These are phyloP conservation scores for Spizellomyces punctatus DNA, from an alignment of 192 early-diverging fungal genomes.

Conservation along the genomic window DNA sequence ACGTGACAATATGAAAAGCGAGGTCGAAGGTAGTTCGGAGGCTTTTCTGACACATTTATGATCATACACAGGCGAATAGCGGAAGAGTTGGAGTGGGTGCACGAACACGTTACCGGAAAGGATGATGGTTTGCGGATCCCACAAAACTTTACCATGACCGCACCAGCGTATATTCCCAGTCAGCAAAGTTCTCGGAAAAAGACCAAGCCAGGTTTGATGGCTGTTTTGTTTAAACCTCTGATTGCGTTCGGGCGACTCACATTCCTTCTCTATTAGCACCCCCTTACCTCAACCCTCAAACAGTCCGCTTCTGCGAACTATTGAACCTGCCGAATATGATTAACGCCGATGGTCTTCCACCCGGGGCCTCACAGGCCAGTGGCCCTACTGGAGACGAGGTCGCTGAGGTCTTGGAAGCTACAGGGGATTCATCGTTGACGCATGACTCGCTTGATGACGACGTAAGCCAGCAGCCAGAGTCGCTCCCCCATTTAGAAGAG, in stretches of 20 bases:
- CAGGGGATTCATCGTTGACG: background rate
- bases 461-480: background rate
- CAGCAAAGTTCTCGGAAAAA: background rate
- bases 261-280: constrained; percentile 30
- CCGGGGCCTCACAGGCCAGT: background rate
- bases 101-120: constrained; percentile 56
- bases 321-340: constrained; percentile 72
- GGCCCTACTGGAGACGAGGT: background rate
- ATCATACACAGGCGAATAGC: constrained; percentile 48
- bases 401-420: background rate
- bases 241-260: background rate
- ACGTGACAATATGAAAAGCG: background rate
- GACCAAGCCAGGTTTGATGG: background rate
- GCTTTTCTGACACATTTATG: background rate
- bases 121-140: constrained; percentile 69
- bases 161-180: constrained; percentile 43
- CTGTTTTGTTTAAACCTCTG: constrained; percentile 4
- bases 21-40: background rate
- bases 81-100: constrained; percentile 68
- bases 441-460: background rate
- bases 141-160: constrained; percentile 75
- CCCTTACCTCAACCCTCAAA: constrained; percentile 84
- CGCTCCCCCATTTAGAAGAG: background rate
- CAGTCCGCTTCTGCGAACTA: constrained; percentile 70
- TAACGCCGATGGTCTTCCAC: constrained; percentile 53